Evolutionary conservation across 805 yeast genomes (phyloP), one percentile per base, ranked within the genome.

Genomic region (Candida pseudofarinosa): DNA sequence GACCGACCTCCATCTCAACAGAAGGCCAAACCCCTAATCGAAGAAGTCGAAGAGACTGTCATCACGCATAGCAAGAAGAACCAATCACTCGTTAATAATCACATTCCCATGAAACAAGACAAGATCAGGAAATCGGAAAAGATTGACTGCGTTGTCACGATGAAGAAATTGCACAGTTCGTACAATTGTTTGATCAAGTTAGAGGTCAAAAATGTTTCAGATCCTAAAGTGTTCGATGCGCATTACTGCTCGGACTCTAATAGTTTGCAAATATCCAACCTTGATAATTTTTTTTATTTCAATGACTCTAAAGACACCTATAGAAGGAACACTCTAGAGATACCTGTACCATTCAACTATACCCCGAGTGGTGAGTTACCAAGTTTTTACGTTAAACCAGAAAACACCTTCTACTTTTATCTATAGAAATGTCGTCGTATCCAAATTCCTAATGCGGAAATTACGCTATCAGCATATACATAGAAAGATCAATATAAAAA

Each of bases 1-100:
- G 48, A 37, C 12, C 52, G 60, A 19, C 44, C 19, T 13, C 28
- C 35, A 42, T 37, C 32, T 35, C 23, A 15, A 15, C 26, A 7
- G 4, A 42, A 41, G 20, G 45, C 51, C 5, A 72, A 62, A 41
- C 80, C 79, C 5, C 52, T 81, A 43, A 81, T 83, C 34, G 73
- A 80, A 54, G 88, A 81, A 46, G 70, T 82, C 12, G 65, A 62
- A 32, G 36, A 41, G 7, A 41, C 37, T 37, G 19, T 15, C 16
- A 37, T 41, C 10, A 32, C 28, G 2, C 33, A 28, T 3, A 33
- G 23, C 2, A 26, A 33, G 35, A 30, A n/a, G 33, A 39, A 12
- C n/a, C 19, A 33, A 26, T 18, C 14, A 14, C 17, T 5, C 15
- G 17, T 8, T 15, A n/a, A 7, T 32, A 32, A 6, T 32, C 15